Evolutionary conservation across 2,329 filamentous ascomycete species (phyloP), one percentile per base, ranked within the genome.

Genomic region (Talaromyces islandicus): DNA sequence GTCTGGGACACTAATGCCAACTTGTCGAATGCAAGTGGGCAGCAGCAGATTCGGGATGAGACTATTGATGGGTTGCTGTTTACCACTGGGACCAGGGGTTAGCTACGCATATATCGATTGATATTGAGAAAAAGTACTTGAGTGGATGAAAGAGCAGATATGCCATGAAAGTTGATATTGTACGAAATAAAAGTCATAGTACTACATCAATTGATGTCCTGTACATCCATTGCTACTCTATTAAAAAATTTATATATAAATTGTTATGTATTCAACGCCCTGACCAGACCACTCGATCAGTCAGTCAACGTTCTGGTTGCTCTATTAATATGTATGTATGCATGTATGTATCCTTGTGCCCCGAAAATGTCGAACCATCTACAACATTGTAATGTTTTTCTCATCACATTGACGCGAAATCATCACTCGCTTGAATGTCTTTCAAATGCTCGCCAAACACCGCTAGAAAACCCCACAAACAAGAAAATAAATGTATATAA

Each of bases 1-100:
- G 25, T 59, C 9, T 63, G 62, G 60, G 38, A 32, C 11, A 35
- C 59, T 7, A 32, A 38, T 11, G 24, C 9, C 12, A 52, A 29
- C 25, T n/a, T 29, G 48, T 25, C 48, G 12, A 52, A 29, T 52
- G 24, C 6, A 17, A 27, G 11, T 25, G 25, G 14, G 12, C 48
- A 46, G 19, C 21, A 25, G 24, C 32, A 38, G 32, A 17, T 17
- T 5, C 32, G 12, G 1, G 32, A 38, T 14, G 17, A n/a, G 5
- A n/a, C 6, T 38, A 2, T 17, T n/a, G 35, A 38, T n/a, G 6
- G 6, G 5, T n/a, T 38, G 35, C n/a, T 6, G 14, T 38, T 38
- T n/a, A 38, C 4, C 14, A 38, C 35, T 17, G 35, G 35, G 35
- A 38, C 35, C 2, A 17, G 35, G 35, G 35, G 35, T 5, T 38